Evolutionary conservation across 352 stramenopile genomes (phyloP).

Genomic region (Blastocystis sp.): DNA sequence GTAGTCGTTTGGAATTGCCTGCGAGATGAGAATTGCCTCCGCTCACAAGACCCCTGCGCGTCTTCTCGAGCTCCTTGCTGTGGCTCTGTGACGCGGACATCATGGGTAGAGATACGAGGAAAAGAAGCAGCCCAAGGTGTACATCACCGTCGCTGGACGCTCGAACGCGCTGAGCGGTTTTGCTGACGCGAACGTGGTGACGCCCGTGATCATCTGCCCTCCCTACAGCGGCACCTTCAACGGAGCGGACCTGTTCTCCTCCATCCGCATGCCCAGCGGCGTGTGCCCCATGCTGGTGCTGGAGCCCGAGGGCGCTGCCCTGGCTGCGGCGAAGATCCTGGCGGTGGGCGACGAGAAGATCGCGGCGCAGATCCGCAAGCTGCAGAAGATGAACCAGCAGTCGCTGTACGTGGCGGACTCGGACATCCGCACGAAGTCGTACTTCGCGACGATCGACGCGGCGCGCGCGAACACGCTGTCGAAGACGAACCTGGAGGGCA

Average conservation of each 20-base stretch:
- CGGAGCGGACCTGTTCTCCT: constrained; percentile 66
- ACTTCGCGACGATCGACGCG: constrained; percentile 48
- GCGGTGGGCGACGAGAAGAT: constrained; percentile 46
- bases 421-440: constrained; percentile 69
- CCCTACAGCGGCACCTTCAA: constrained; percentile 60
- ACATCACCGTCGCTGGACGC: constrained; percentile 69
- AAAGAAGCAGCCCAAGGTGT: constrained; percentile 65
- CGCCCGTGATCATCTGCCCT: constrained; percentile 68
- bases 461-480: constrained; percentile 53
- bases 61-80: constrained; percentile 57
- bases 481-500: constrained; percentile 49
- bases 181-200: constrained; percentile 57
- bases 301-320: constrained; percentile 47
- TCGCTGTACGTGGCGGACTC: constrained; percentile 60
- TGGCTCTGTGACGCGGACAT: not conserved
- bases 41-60: constrained; percentile 67
- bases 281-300: constrained; percentile 69
- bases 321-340: constrained; percentile 68
- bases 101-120: constrained; percentile 59
- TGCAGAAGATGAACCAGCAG: constrained; percentile 67
- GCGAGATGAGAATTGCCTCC: constrained; percentile 67
- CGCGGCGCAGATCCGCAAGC: not conserved
- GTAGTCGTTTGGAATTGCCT: constrained; percentile 58
- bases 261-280: constrained; percentile 65
- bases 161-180: constrained; percentile 68